Conservation (phyloP, 768 basidiomycete genomes). For the Trametes cubensis region DNA sequence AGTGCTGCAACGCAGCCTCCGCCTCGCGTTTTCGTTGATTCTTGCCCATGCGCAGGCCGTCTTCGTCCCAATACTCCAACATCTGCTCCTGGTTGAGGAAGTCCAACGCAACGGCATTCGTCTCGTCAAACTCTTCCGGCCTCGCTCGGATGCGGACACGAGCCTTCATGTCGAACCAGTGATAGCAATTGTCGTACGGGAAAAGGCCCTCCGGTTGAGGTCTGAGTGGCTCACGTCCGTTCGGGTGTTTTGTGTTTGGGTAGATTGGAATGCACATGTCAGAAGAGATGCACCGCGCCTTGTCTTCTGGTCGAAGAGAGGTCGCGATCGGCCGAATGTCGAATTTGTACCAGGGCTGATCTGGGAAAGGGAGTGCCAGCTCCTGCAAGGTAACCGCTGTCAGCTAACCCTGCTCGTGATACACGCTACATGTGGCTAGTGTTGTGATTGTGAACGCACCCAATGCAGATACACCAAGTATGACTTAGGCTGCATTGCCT, state of each 20-base stretch:
- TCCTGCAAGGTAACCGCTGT: not conserved
- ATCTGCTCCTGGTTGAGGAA: not conserved
- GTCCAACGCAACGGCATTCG: not conserved
- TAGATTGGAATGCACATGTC: slow-evolving; percentile 5
- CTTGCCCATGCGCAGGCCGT: not conserved
- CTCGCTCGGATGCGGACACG: not conserved
- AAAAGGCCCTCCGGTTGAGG: not conserved
- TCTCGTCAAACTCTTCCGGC: not conserved
- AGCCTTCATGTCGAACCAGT: not conserved
- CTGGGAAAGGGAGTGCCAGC: not conserved
- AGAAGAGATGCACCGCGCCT: not conserved
- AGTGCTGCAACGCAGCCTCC: too few species aligned
- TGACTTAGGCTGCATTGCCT: not conserved
- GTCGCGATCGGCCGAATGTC: not conserved
- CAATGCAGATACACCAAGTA: not conserved
- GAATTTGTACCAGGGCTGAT: not conserved
- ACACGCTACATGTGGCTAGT: too few species aligned
- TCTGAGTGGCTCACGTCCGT: not conserved
- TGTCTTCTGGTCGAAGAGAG: not conserved
- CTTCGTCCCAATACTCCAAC: not conserved
- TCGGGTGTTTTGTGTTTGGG: slow-evolving; percentile 1
- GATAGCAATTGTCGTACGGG: not conserved
- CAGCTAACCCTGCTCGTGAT: too few species aligned
- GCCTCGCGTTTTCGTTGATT: too few species aligned
- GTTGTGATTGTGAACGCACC: too few species aligned